Base-by-base conservation (phyloP, 139 green algal species). In the Eudorina sp. region DNA sequence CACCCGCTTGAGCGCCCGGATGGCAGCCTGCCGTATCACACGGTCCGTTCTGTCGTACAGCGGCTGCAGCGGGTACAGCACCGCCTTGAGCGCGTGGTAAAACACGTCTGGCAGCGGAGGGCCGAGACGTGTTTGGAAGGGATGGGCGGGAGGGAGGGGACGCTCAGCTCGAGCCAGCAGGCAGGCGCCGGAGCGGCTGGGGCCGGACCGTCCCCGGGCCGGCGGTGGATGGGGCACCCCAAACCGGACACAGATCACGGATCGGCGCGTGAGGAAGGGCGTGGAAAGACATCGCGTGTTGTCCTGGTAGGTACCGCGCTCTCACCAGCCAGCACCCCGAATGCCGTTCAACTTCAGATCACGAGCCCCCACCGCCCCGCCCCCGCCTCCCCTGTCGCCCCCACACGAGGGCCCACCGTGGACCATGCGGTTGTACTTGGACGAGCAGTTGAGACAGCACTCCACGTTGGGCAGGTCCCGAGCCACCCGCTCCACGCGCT, bases 401-500 rank as follows among this genome's bases (percentile, higher is more conserved):
- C 58, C 18, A 68, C 18, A 21, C 58, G 18, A 14, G 58, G 23
- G 53, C 79, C 3, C 38, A 88, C 83, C 83, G 51, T 82, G 48
- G 0, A 88, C 83, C 90, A 94, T 95, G 62, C 91, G 88, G 80
- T 96, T 94, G 69, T 88, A 95, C 76, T 93, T 92, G 41, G 96
- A 93, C 25, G 92, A 97, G 91, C 96, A 99, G 90, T 98, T 96
- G 69, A 99, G 94, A 90, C 96, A 98, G 27, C 94, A 95, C 88
- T 99, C 97, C 11, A 99, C 93, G 64, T 97, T 89, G 25, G 84
- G 90, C 72, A 93, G 93, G 29, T 95, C 86, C 29, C 93, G 88
- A 46, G 98, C 94, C 11, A 97, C 90, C 1, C 89, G 90, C 77
- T 97, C 93, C 18, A 93, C 89, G 2, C 90, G 91, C 89, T 95